Conservation (phyloP, 768 basidiomycete genomes). For the Pisolithus orientalis region DNA sequence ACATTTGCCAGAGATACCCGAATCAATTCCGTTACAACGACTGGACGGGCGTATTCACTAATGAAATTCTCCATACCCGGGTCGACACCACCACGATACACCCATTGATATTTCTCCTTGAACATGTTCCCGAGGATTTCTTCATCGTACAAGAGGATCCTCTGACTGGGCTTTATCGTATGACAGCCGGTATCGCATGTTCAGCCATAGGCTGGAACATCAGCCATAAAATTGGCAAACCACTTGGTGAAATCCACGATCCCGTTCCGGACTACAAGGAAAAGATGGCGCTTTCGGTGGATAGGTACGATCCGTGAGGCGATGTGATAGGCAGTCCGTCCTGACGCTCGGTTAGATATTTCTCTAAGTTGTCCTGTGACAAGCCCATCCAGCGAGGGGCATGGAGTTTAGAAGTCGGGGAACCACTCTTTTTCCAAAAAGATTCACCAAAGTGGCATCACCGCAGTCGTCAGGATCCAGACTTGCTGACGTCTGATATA, state of each 20-base stretch:
- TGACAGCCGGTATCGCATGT: constrained; percentile 40
- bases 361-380: constrained; percentile 39
- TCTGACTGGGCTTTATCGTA: constrained; percentile 36
- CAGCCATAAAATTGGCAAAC: constrained; percentile 39
- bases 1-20: constrained; percentile 51
- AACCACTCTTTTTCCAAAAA: constrained; percentile 40
- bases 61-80: constrained; percentile 34
- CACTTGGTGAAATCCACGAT: constrained; percentile 39
- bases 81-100: constrained; percentile 24
- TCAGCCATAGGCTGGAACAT: constrained; percentile 49
- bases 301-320: constrained; percentile 29
- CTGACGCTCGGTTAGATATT: constrained; percentile 29
- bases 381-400: constrained; percentile 50
- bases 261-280: constrained; percentile 47
- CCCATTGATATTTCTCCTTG: constrained; percentile 40
- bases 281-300: constrained; percentile 43
- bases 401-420: constrained; percentile 46
- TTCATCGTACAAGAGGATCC: constrained; percentile 36
- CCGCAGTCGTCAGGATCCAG: constrained; percentile 29
- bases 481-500: constrained; percentile 35
- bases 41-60: constrained; percentile 33
- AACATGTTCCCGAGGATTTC: constrained; percentile 50
- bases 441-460: constrained; percentile 31
- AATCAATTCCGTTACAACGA: constrained; percentile 39
- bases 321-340: not conserved